phyloP scores from a whole-genome alignment of 164 flowering plant genomes.

The Chloranthus sessilifolius region DNA sequence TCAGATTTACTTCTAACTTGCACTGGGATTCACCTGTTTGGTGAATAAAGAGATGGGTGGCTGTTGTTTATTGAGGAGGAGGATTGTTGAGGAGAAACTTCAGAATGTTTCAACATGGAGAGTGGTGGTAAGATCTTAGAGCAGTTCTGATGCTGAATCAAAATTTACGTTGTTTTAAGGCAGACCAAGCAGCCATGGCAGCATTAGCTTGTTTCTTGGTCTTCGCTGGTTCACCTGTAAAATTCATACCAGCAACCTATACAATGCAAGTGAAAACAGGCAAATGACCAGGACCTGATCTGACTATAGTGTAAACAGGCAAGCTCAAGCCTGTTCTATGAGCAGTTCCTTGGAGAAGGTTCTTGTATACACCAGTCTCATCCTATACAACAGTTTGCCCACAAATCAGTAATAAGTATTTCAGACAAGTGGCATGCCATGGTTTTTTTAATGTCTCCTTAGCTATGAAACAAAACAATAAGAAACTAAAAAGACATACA shows the following conservation, averaged over 20 bases:
- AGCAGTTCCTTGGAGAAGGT: constrained; percentile 46
- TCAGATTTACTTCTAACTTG: constrained; percentile 19
- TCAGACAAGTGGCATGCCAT: too few species aligned
- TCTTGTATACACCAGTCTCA: constrained; percentile 77
- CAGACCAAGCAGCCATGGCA: constrained; percentile 81
- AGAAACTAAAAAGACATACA: too few species aligned
- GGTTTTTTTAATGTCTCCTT: too few species aligned
- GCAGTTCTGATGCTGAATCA: too few species aligned
- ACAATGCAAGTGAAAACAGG: constrained; percentile 68
- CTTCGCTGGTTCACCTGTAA: constrained; percentile 76
- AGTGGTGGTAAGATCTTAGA: constrained; percentile 32
- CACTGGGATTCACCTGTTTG: constrained; percentile 1
- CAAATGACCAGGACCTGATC: constrained; percentile 69
- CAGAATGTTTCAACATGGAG: constrained; percentile 5
- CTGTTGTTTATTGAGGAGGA: too few species aligned
- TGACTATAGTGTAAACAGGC: constrained; percentile 62
- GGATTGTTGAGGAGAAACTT: too few species aligned
- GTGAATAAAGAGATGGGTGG: constrained; percentile 9
- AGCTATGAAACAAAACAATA: too few species aligned
- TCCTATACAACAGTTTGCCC: constrained; percentile 47
- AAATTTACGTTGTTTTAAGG: constrained; percentile 47
- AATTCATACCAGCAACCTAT: constrained; percentile 57
- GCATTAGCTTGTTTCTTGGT: constrained; percentile 92
- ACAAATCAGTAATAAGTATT: too few species aligned
- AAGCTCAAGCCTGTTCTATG: constrained; percentile 59